phyloP scores from a whole-genome alignment of 208 protist species.

The Trypanosoma caninum region DNA sequence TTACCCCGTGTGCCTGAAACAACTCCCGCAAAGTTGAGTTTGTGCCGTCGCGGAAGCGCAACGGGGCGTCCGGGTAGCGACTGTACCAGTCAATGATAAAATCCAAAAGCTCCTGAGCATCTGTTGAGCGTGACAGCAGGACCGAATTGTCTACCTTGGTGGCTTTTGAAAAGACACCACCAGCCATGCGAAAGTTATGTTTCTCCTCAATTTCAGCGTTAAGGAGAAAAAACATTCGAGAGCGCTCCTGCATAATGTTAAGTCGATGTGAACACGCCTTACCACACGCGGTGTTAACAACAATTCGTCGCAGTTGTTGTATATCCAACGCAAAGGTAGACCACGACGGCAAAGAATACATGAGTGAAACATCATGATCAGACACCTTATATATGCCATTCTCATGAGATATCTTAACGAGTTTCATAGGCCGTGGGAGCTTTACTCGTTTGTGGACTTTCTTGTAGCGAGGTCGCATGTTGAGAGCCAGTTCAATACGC shows the following conservation, averaged over 20 bases:
- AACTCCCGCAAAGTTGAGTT: slow-evolving; percentile 77
- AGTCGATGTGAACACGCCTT: slow-evolving; percentile 83
- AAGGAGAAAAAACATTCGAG: slow-evolving; percentile 89
- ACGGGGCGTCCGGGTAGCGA: slow-evolving; percentile 43
- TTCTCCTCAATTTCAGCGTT: slow-evolving; percentile 87
- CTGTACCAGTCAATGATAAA: slow-evolving; percentile 70
- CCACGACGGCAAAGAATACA: slow-evolving; percentile 46
- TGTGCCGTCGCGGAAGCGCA: slow-evolving; percentile 52
- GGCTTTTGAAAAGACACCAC: slow-evolving; percentile 79
- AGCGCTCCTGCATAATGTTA: slow-evolving; percentile 91
- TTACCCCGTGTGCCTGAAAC: slow-evolving; percentile 51
- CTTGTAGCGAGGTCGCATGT: slow-evolving; percentile 70
- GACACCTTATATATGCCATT: slow-evolving; percentile 70
- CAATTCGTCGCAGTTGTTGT: slow-evolving; percentile 65
- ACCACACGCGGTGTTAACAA: slow-evolving; percentile 66
- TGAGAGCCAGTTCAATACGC: slow-evolving; percentile 69
- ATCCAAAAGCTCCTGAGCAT: slow-evolving; percentile 81
- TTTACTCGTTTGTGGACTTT: slow-evolving; percentile 4
- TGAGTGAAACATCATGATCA: slow-evolving; percentile 34
- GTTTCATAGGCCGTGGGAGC: slow-evolving; percentile 20
- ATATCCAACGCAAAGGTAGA: slow-evolving; percentile 67
- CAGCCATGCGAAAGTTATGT: slow-evolving; percentile 68
- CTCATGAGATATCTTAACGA: slow-evolving; percentile 47
- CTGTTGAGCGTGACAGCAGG: slow-evolving; percentile 51
- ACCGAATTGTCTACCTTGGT: slow-evolving; percentile 87